A percentile compares a stretch with the other conserved stretches of the same genome.
Evolutionary conservation across 1,139 yeast species (phyloP).

Genomic region (Groenewaldozyma auringiensis): DNA sequence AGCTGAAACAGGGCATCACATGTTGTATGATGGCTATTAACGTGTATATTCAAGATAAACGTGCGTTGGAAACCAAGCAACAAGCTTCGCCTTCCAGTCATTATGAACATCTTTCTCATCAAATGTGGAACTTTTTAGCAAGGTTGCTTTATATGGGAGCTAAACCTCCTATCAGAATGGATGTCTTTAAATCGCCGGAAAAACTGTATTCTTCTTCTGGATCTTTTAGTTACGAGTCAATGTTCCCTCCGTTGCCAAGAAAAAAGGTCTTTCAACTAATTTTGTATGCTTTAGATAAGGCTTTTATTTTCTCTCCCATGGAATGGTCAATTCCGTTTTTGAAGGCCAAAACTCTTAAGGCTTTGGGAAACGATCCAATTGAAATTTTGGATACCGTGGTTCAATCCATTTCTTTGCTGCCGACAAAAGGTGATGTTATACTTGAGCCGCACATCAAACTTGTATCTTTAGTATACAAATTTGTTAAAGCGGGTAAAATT

Average conservation of each 20-base stretch:
- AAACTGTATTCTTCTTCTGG: conserved; percentile 25
- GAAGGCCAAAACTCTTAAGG: conserved; percentile 53
- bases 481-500: conserved; percentile 36
- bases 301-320: conserved; percentile 30
- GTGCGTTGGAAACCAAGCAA: conserved; percentile 14
- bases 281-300: conserved; percentile 20
- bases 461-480: conserved; percentile 54
- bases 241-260: conserved; percentile 5
- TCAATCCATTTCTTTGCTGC: conserved; percentile 32
- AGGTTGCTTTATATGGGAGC: conserved; percentile 54
- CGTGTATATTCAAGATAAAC: conserved; percentile 30
- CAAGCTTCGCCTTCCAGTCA: conserved; percentile 9
- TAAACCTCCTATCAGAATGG: conserved; percentile 52
- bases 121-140: conserved; percentile 52
- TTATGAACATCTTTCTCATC: conserved; percentile 36
- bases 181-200: conserved; percentile 24
- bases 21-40: conserved; percentile 77
- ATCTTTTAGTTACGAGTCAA: conserved; percentile 10
- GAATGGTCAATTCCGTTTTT: conserved; percentile 63
- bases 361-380: conserved; percentile 27
- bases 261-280: conserved; percentile 10
- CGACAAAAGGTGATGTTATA: conserved; percentile 40
- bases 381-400: conserved; percentile 21
- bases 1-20: conserved; percentile 63
- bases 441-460: conserved; percentile 70